Conservation (phyloP, 768 basidiomycete genomes). For the Lactarius pseudohatsudake region DNA sequence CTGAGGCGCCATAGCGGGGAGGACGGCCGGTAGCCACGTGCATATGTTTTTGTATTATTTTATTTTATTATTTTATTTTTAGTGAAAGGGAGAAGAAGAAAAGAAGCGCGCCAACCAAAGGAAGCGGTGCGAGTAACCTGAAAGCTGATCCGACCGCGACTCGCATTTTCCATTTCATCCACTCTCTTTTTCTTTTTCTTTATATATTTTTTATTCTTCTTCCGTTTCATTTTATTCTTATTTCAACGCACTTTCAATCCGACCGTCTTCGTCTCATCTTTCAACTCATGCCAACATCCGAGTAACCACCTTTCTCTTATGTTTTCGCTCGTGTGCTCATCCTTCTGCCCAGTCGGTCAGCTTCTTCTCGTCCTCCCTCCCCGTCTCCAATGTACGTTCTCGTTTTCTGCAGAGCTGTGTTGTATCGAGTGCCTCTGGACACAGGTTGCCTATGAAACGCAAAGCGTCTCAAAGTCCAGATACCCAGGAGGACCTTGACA, state of each 20-base stretch:
- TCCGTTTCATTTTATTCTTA: background rate
- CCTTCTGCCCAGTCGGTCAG: background rate
- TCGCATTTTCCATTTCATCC: background rate
- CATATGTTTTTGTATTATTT: constrained; percentile 2
- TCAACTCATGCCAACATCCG: constrained; percentile 19
- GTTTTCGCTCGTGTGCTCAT: background rate
- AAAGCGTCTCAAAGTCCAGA: constrained; percentile 17
- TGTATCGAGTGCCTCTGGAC: background rate
- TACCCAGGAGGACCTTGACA: background rate
- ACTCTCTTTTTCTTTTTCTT: background rate
- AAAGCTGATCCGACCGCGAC: constrained; percentile 6
- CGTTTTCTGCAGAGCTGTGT: no score
- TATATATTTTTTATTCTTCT: background rate
- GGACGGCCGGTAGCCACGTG: constrained; percentile 21
- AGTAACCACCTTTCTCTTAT: constrained; percentile 2
- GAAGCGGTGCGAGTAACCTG: constrained; percentile 4
- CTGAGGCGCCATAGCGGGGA: constrained; percentile 50
- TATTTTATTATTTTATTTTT: background rate
- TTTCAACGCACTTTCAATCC: constrained; percentile 9
- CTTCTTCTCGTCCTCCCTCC: constrained; percentile 9
- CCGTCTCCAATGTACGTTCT: constrained; percentile 14
- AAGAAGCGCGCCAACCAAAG: background rate
- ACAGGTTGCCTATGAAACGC: constrained; percentile 19
- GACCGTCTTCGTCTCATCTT: background rate
- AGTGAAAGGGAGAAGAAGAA: constrained; percentile 1